These are phyloP conservation scores for Penicillium waksmanii DNA, from an alignment of 495 filamentous ascomycete species.

Conservation along the genomic window DNA sequence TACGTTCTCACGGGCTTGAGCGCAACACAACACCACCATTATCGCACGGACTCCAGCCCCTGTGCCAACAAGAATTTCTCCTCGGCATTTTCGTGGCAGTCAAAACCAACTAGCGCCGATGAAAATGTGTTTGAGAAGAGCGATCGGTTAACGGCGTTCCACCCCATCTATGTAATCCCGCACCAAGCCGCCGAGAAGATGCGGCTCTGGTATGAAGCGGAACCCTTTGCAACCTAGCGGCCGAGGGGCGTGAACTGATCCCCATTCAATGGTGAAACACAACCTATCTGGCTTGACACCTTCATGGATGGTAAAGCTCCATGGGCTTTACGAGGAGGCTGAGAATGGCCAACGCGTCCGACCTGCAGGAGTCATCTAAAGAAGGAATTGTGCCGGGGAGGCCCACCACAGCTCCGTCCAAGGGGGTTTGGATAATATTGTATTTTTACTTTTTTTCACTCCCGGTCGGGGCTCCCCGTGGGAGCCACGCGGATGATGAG, in stretches of 20 bases:
- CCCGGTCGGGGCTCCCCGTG: slow-evolving; percentile 14
- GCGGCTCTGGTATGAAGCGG: slow-evolving; percentile 62
- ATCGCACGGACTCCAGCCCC: slow-evolving; percentile 53
- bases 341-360: background rate
- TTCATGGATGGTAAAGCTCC: background rate
- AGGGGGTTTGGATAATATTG: background rate
- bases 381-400: background rate
- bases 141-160: slow-evolving; percentile 58
- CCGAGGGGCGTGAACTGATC: slow-evolving; percentile 10
- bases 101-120: slow-evolving; percentile 50
- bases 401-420: slow-evolving; percentile 2
- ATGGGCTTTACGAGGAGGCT: slow-evolving; percentile 2
- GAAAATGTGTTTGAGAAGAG: slow-evolving; percentile 51
- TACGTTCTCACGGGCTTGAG: slow-evolving; percentile 89
- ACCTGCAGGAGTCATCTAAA: background rate
- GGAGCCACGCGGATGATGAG: slow-evolving; percentile 21
- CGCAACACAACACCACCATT: slow-evolving; percentile 75
- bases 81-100: slow-evolving; percentile 69
- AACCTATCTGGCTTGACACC: background rate
- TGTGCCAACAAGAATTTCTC: slow-evolving; percentile 40
- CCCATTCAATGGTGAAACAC: background rate
- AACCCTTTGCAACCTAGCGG: slow-evolving; percentile 24
- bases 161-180: slow-evolving; percentile 87
- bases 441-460: background rate
- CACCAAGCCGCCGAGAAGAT: slow-evolving; percentile 66